These are phyloP conservation scores for Rugonectria rugulosa DNA, from an alignment of 2,329 filamentous ascomycete genomes.

Conservation along the genomic window DNA sequence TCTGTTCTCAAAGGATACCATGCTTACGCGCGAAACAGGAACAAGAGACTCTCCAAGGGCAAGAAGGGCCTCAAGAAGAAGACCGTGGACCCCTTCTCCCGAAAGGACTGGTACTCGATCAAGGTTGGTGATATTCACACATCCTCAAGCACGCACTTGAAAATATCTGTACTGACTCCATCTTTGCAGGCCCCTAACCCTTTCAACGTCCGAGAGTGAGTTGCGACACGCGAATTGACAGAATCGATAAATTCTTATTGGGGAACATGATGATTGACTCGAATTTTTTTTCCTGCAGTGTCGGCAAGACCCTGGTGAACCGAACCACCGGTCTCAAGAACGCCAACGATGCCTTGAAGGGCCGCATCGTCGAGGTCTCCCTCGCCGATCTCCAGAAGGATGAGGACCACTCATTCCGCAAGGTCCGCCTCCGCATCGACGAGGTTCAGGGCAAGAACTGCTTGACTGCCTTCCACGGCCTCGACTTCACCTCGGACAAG, in stretches of 20 bases:
- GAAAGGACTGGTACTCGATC: conserved; percentile 99
- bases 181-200: conserved; percentile 81
- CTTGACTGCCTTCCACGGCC: conserved; percentile 99
- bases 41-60: conserved; percentile 99
- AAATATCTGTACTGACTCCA: conserved; percentile 26
- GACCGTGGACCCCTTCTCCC: conserved; percentile 94
- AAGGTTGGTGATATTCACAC: conserved; percentile 67
- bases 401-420: conserved; percentile 99
- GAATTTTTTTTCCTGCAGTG: conserved; percentile 67
- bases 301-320: conserved; percentile 99
- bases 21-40: conserved; percentile 63
- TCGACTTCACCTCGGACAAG: conserved; percentile 99
- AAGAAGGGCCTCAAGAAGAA: conserved; percentile 99
- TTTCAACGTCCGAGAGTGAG: conserved; percentile 97
- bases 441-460: conserved; percentile 99
- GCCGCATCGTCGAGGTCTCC: conserved; percentile 98
- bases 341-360: conserved; percentile 98
- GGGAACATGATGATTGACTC: conserved; percentile 29
- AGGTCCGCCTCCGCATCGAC: conserved; percentile 98
- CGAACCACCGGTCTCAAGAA: conserved; percentile 99
- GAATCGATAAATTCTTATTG: conserved; percentile 21
- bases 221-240: conserved; percentile 40
- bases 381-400: conserved; percentile 99
- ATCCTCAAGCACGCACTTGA: background rate
- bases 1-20: conserved; percentile 2